A percentile compares a stretch with the other conserved stretches of the same genome.
These are phyloP conservation scores for Anthostomella pinea DNA, from an alignment of 2,329 filamentous ascomycete genomes.

Conservation along the genomic window DNA sequence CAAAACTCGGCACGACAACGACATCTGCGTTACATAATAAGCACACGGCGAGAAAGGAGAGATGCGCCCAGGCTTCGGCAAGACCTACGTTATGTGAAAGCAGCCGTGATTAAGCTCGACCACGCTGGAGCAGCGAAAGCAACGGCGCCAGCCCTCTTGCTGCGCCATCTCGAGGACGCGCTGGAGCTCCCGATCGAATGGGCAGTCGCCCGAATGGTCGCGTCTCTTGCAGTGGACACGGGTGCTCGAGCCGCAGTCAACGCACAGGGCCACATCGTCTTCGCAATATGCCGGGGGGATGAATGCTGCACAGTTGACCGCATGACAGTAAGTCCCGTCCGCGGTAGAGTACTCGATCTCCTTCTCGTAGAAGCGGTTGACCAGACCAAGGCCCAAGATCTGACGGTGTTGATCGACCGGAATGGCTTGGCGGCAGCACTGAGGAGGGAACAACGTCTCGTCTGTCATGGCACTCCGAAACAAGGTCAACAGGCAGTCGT, in stretches of 20 bases:
- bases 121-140: background rate
- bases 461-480: conserved; percentile 43
- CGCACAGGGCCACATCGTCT: conserved; percentile 38
- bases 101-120: background rate
- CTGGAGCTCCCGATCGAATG: background rate
- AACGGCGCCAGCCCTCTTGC: background rate
- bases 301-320: conserved; percentile 42
- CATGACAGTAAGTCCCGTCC: conserved; percentile 51
- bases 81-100: conserved; percentile 46
- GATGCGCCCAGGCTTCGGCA: background rate
- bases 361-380: conserved; percentile 40
- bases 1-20: conserved; percentile 41
- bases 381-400: conserved; percentile 36
- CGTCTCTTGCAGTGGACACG: background rate
- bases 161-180: background rate
- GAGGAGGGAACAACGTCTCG: conserved; percentile 53
- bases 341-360: conserved; percentile 45
- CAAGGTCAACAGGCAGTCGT: conserved; percentile 42
- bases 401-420: conserved; percentile 30
- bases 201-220: background rate
- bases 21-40: conserved; percentile 36
- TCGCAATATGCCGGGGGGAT: conserved; percentile 36
- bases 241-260: conserved; percentile 35
- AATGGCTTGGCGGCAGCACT: conserved; percentile 48
- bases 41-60: background rate